Conservation (phyloP, 257 asterid genomes). For the Nyctanthes arbortristis region DNA sequence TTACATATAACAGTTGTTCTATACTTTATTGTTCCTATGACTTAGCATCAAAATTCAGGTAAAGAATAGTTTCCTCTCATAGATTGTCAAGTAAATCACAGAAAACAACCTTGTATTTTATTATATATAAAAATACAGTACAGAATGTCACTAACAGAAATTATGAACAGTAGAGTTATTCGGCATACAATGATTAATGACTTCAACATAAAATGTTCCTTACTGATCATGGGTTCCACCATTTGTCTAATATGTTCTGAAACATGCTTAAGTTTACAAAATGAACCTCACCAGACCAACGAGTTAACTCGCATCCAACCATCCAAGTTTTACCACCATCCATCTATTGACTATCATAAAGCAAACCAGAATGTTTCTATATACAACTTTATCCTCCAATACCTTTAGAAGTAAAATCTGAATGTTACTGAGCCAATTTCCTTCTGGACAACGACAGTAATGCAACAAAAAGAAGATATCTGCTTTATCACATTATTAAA, state of each 20-base stretch:
- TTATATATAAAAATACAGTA: neutral
- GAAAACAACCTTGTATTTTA: neutral
- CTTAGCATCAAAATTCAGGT: neutral
- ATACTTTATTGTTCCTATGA: too few relatives aligned
- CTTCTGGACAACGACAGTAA: neutral
- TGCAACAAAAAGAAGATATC: neutral
- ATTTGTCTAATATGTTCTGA: neutral
- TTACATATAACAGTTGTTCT: too few relatives aligned
- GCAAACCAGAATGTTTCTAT: neutral
- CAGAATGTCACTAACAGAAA: neutral
- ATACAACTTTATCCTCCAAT: neutral
- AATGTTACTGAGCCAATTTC: neutral
- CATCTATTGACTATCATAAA: neutral
- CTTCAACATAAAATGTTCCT: neutral
- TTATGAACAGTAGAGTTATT: neutral
- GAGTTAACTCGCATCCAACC: neutral
- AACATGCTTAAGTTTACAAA: neutral
- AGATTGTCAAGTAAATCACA: slow-evolving; percentile 3
- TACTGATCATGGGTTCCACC: neutral
- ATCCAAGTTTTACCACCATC: neutral
- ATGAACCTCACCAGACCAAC: neutral
- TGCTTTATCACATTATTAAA: neutral
- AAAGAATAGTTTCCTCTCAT: neutral
- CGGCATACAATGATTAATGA: neutral
- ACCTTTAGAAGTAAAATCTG: neutral